Base-by-base conservation (phyloP, 1,284 basidiomycete species). In the Irpex lacteus region DNA sequence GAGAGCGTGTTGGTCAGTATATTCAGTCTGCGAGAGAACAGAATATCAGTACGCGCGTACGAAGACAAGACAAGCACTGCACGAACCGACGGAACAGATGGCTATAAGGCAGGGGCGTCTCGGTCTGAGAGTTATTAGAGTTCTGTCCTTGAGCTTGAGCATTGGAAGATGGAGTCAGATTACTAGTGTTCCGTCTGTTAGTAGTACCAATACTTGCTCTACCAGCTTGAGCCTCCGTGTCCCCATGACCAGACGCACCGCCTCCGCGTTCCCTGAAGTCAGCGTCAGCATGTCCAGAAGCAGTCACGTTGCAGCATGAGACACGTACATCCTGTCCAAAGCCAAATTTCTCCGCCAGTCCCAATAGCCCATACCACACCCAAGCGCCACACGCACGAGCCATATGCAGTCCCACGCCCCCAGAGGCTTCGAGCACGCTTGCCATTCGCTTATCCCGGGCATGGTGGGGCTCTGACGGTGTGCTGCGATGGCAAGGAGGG, bases 341-440 rank as follows among this genome's bases (percentile, higher is more conserved):
- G 47, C 36, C 5, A 61, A 2, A 36, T 86, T 80, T 60, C 85
- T 76, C 36, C 74, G 67, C 72, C 82, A 92, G 53, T 83, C 82
- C 89, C 88, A 92, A 65, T 83, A 82, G 0, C 85, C 79, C 65
- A 91, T 71, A 13, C 73, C 70, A 38, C 80, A 78, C 3, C 85
- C 84, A 47, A 91, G 71, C 6, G 78, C 69, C 4, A 85, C 84
- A 65, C 89, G 81, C 21, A 82, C 77, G 26, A 88, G 74, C 89
- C 91, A 93, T 3, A 93, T 76, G 58, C 82, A 81, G 63, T 87
- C 83, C 91, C 91, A 93, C 3, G 80, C 76, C 0, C 91, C 91
- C 9, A 93, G 74, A 4, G 90, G 90, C 19, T 85, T 80, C 61
- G 80, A 80, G 67, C 90, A 92, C 0, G 88, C 88, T 19, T 74